Conservation (phyloP, 129 eudicot species). For the Flaveria trinervia region DNA sequence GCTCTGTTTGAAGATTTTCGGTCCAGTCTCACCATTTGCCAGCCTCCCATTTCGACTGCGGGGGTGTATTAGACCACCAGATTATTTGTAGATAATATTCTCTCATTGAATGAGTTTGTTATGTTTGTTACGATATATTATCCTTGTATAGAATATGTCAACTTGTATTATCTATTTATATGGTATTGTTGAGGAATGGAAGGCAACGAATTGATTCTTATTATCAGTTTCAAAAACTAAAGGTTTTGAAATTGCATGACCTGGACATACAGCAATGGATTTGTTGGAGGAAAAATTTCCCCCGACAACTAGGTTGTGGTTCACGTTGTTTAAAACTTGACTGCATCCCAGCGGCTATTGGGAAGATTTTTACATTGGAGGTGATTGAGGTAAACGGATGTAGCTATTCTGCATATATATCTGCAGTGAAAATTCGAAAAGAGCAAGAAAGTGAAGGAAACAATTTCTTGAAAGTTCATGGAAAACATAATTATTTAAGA, state of each 20-base stretch:
- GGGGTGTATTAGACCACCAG: no score
- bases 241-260: slow-evolving; percentile 26
- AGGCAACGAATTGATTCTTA: no score
- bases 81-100: no score
- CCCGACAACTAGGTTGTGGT: slow-evolving; percentile 23
- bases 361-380: slow-evolving; percentile 21
- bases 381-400: slow-evolving; percentile 23
- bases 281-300: slow-evolving; percentile 17
- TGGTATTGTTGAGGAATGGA: no score
- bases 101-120: no score
- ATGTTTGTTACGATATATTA: no score
- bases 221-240: slow-evolving; percentile 20
- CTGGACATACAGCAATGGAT: slow-evolving; percentile 17
- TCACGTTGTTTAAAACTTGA: slow-evolving; percentile 16
- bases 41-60: no score
- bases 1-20: no score
- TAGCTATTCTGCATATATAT: background rate
- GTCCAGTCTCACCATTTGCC: no score
- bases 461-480: background rate
- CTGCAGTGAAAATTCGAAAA: slow-evolving; percentile 2
- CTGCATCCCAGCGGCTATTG: slow-evolving; percentile 26
- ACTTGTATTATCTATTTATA: no score
- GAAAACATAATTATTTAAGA: no score
- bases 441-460: slow-evolving; percentile 3
- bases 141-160: no score